A percentile compares a stretch with the other conserved stretches of the same genome.
These are phyloP conservation scores for Wickerhamiella cacticola DNA, from an alignment of 805 yeast genomes.

Conservation along the genomic window DNA sequence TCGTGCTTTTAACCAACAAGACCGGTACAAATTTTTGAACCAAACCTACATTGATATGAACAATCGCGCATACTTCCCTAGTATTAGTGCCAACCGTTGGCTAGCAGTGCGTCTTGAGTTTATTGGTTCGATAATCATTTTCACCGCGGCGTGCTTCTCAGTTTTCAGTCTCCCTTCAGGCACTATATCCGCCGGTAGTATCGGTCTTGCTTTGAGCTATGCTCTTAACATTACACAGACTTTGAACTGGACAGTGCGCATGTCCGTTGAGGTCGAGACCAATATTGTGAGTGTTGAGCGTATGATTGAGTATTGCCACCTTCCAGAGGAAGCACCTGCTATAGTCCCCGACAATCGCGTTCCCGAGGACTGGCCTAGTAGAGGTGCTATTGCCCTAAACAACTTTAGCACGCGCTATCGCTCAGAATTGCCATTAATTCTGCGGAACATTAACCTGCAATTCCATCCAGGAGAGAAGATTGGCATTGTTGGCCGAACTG, in stretches of 20 bases:
- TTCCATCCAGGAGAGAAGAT: conserved; percentile 70
- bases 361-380: conserved; percentile 51
- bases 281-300: conserved; percentile 95
- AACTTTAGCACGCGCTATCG: conserved; percentile 78
- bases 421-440: conserved; percentile 64
- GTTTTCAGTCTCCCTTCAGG: conserved; percentile 61
- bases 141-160: conserved; percentile 73
- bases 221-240: conserved; percentile 89
- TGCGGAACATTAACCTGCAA: conserved; percentile 51
- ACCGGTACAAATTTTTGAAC: conserved; percentile 49
- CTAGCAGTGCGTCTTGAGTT: conserved; percentile 88
- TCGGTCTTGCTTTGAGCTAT: conserved; percentile 88
- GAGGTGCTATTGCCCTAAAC: conserved; percentile 54
- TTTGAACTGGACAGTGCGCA: conserved; percentile 93
- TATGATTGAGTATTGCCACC: conserved; percentile 71
- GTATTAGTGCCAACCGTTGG: conserved; percentile 93
- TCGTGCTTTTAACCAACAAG: conserved; percentile 58
- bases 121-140: conserved; percentile 77
- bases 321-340: conserved; percentile 73
- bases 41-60: conserved; percentile 57
- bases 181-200: conserved; percentile 70
- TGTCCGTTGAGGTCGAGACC: conserved; percentile 97
- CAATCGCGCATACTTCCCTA: conserved; percentile 85
- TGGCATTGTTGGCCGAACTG: conserved; percentile 95
- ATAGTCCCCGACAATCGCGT: conserved; percentile 49